Conservation (phyloP, 2,329 filamentous ascomycete species). For the Alternaria alternata region DNA sequence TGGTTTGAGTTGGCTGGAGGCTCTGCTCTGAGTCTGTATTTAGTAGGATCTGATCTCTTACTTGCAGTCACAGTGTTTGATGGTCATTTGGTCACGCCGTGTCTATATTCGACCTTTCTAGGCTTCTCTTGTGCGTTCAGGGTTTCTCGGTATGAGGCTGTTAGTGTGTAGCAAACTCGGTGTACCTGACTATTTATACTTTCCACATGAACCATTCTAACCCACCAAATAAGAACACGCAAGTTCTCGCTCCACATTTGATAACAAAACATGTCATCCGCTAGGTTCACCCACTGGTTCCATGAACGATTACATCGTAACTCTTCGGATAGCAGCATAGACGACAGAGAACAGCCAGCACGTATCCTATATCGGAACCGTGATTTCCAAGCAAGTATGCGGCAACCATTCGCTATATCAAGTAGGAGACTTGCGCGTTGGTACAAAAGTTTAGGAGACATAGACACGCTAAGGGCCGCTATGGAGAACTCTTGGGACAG, state of each 20-base stretch:
- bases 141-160: background rate
- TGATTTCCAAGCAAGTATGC: too few relatives aligned
- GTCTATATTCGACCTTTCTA: background rate
- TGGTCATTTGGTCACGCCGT: background rate
- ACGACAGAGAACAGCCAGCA: background rate
- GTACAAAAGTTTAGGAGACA: too few relatives aligned
- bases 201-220: background rate
- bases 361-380: too few relatives aligned
- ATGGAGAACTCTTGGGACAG: too few relatives aligned
- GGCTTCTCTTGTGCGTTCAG: background rate
- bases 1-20: background rate
- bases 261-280: background rate
- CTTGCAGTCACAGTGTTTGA: too few relatives aligned
- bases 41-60: background rate
- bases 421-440: too few relatives aligned
- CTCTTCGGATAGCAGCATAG: background rate
- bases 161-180: background rate
- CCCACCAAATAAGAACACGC: too few relatives aligned
- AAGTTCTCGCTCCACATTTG: background rate
- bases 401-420: too few relatives aligned
- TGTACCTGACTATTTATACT: background rate
- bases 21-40: background rate
- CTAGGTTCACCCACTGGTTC: too few relatives aligned
- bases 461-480: too few relatives aligned
- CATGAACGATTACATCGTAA: background rate